These are phyloP conservation scores for Thuja plicata DNA, from an alignment of 83 land plant genomes.

Conservation along the genomic window DNA sequence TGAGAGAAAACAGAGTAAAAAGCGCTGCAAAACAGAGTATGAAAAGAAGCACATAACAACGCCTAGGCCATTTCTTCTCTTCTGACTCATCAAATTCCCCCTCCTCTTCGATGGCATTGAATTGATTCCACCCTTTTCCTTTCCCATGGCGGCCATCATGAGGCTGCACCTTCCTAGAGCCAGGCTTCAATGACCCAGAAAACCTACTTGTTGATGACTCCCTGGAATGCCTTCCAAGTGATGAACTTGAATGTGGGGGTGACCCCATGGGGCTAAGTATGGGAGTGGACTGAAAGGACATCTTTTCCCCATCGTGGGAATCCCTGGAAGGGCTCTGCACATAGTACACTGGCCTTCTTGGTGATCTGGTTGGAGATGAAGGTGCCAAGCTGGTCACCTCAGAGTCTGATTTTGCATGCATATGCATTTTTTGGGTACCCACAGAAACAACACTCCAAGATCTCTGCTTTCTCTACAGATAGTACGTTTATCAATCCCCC, in stretches of 20 bases:
- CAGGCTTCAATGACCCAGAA: slow-evolving; percentile 62
- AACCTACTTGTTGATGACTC: slow-evolving; percentile 64
- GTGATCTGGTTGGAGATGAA: slow-evolving; percentile 58
- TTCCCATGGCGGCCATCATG: slow-evolving; percentile 28
- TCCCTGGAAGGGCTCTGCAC: slow-evolving; percentile 74
- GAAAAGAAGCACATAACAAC: slow-evolving; percentile 46
- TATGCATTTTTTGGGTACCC: slow-evolving; percentile 6
- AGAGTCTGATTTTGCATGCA: slow-evolving; percentile 75
- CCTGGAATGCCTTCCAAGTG: slow-evolving; percentile 64
- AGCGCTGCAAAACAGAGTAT: slow-evolving; percentile 43
- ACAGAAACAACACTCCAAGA: neutral
- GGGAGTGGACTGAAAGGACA: slow-evolving; percentile 45
- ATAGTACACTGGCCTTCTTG: slow-evolving; percentile 55
- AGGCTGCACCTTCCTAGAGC: slow-evolving; percentile 54
- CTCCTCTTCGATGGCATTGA: slow-evolving; percentile 53
- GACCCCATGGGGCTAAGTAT: slow-evolving; percentile 57
- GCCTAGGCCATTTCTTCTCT: slow-evolving; percentile 18
- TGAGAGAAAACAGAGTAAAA: slow-evolving; percentile 55
- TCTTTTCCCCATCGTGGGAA: slow-evolving; percentile 68
- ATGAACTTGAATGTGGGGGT: slow-evolving; percentile 60
- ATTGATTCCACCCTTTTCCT: slow-evolving; percentile 46
- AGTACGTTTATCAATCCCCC: neutral
- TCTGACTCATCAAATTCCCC: slow-evolving; percentile 33
- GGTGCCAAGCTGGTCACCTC: slow-evolving; percentile 68
- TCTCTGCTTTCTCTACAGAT: neutral